Conservation (phyloP, 164 flowering plant genomes). For the Nymphaea thermarum region DNA sequence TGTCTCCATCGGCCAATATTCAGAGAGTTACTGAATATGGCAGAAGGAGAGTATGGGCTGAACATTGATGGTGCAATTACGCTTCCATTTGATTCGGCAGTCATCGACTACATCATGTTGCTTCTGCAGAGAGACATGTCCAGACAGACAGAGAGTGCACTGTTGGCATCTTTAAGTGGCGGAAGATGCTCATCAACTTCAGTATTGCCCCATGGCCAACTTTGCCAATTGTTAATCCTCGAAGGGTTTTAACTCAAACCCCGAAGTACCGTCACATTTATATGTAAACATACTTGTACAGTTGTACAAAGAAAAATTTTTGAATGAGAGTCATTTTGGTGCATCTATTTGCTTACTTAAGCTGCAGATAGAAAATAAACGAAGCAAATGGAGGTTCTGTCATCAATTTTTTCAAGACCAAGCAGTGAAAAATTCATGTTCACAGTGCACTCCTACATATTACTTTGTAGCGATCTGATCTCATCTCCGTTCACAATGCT, state of each 20-base stretch:
- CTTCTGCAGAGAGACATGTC: not conserved
- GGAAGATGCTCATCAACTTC: not conserved
- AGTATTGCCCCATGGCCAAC: not conserved
- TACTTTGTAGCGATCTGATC: no score
- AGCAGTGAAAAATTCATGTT: no score
- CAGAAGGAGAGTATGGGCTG: constrained; percentile 7
- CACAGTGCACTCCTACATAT: no score
- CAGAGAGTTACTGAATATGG: constrained; percentile 8
- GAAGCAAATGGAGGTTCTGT: no score
- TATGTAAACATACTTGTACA: no score
- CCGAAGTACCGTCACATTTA: no score
- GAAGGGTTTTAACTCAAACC: not conserved
- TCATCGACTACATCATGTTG: constrained; percentile 6
- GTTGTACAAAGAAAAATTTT: no score
- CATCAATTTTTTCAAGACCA: no score
- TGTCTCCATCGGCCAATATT: constrained; percentile 2
- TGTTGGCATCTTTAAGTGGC: constrained; percentile 1
- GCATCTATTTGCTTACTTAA: no score
- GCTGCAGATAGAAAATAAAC: no score
- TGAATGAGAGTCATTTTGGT: no score
- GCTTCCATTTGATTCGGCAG: constrained; percentile 6
- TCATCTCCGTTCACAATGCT: no score
- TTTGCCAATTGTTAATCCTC: not conserved
- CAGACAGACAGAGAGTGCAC: constrained; percentile 1
- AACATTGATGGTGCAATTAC: constrained; percentile 2